These are phyloP conservation scores for Gossypium mustelinum DNA, from an alignment of 345 rosid species.

Conservation along the genomic window DNA sequence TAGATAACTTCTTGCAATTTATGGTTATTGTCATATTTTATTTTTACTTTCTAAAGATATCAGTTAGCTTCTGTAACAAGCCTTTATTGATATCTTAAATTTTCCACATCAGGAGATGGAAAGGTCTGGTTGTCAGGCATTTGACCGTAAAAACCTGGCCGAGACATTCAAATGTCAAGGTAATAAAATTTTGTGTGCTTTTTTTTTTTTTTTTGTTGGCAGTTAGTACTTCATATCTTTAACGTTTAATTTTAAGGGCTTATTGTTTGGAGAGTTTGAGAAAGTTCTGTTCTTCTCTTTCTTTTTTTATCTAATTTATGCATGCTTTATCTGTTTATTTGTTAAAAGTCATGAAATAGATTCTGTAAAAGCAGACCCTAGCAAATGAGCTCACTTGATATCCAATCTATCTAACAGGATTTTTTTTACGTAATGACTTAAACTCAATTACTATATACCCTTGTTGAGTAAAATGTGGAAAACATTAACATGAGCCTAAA, in stretches of 20 bases:
- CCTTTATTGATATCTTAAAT: slow-evolving; percentile 14
- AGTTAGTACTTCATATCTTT: slow-evolving; percentile 8
- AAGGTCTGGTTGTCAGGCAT: slow-evolving; percentile 48
- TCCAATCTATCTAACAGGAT: background rate
- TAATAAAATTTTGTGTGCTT: slow-evolving; percentile 23
- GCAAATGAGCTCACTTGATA: background rate
- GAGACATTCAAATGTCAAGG: slow-evolving; percentile 78
- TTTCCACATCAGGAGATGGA: slow-evolving; percentile 67
- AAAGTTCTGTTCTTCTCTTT: background rate
- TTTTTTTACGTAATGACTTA: background rate
- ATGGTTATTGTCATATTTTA: background rate
- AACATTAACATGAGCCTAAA: background rate
- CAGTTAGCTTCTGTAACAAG: background rate
- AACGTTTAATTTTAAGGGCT: background rate
- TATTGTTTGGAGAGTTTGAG: background rate
- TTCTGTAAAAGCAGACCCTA: background rate
- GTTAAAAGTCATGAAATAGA: background rate
- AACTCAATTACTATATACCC: background rate
- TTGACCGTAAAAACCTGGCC: slow-evolving; percentile 49
- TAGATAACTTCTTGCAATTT: background rate
- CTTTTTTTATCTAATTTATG: background rate
- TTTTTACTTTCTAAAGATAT: background rate
- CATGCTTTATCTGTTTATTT: slow-evolving; percentile 2
- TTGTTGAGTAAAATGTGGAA: background rate
- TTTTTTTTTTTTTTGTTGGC: background rate